Evolutionary conservation across 2,329 filamentous ascomycete species (phyloP).

Genomic region (Pyrenophora graminea): DNA sequence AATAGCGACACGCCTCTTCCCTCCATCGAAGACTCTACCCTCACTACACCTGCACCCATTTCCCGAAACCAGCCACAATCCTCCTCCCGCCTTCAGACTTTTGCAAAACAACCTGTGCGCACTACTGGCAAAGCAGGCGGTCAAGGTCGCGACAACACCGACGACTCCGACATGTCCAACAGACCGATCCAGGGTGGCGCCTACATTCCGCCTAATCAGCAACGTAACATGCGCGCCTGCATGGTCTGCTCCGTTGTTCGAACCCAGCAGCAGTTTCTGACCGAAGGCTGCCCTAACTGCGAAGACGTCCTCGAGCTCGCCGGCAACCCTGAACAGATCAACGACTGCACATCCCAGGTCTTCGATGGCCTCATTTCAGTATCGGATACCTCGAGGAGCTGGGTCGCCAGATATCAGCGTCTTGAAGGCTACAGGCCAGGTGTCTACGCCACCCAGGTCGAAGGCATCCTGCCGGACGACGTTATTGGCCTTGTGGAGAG

Average conservation of each 20-base stretch:
- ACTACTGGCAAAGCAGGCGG: neutral
- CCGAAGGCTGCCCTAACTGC: conserved; percentile 93
- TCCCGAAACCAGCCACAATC: neutral
- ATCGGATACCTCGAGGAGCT: conserved; percentile 79
- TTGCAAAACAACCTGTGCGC: conserved; percentile 1
- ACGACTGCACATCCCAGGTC: conserved; percentile 92
- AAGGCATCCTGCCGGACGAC: conserved; percentile 70
- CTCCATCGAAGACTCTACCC: neutral
- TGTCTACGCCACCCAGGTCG: conserved; percentile 93
- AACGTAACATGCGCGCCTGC: conserved; percentile 89
- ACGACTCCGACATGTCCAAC: conserved; percentile 28
- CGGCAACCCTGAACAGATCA: conserved; percentile 77
- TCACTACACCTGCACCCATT: neutral
- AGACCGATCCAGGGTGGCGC: conserved; percentile 50
- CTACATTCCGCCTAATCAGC: conserved; percentile 74
- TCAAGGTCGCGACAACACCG: neutral
- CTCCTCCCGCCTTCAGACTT: neutral
- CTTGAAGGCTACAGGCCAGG: conserved; percentile 86
- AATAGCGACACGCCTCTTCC: neutral
- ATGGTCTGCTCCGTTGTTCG: conserved; percentile 98
- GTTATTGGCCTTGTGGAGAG: conserved; percentile 60
- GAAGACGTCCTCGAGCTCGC: conserved; percentile 86
- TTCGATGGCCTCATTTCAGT: conserved; percentile 92
- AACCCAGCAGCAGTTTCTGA: conserved; percentile 78
- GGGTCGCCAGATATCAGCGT: conserved; percentile 97